These are phyloP conservation scores for Colletotrichum coccodes DNA, from an alignment of 2,329 filamentous ascomycete species.

Conservation along the genomic window DNA sequence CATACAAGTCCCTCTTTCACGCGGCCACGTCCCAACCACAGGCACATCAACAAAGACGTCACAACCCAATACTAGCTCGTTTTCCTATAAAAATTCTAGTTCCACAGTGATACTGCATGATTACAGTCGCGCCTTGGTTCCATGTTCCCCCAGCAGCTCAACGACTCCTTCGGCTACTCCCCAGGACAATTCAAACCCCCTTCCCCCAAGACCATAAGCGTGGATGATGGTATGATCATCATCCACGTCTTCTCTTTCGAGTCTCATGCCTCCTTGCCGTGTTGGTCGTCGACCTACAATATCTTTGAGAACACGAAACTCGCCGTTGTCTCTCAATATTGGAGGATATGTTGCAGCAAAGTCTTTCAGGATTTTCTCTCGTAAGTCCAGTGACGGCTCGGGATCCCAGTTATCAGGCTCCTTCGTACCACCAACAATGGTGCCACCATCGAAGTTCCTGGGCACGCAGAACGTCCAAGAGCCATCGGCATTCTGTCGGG, in stretches of 20 bases:
- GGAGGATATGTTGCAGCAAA: conserved; percentile 48
- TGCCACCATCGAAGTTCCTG: conserved; percentile 69
- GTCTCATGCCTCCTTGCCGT: conserved; percentile 58
- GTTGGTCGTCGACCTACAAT: conserved; percentile 58
- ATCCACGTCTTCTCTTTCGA: conserved; percentile 58
- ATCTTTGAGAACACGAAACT: conserved; percentile 50
- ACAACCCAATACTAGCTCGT: neutral
- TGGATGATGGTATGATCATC: conserved; percentile 50
- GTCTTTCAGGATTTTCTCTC: conserved; percentile 55
- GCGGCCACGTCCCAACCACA: neutral
- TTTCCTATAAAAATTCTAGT: neutral
- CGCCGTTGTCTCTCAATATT: conserved; percentile 41
- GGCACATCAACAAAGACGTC: neutral
- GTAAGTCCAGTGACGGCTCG: conserved; percentile 56
- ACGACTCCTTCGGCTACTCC: conserved; percentile 64
- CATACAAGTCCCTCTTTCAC: neutral
- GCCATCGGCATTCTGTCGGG: conserved; percentile 70
- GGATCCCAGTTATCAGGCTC: conserved; percentile 66
- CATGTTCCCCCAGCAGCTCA: conserved; percentile 44
- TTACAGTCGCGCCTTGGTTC: conserved; percentile 4
- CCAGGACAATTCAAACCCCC: conserved; percentile 71
- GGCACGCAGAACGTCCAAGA: conserved; percentile 72
- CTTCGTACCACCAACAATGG: conserved; percentile 74
- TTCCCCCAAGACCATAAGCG: conserved; percentile 69
- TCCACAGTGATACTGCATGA: neutral